Percentiles rank a stretch among this genome's conserved stretches.
These are phyloP conservation scores for Fraxinus nigra DNA, from an alignment of 305 asterid genomes.

Conservation along the genomic window DNA sequence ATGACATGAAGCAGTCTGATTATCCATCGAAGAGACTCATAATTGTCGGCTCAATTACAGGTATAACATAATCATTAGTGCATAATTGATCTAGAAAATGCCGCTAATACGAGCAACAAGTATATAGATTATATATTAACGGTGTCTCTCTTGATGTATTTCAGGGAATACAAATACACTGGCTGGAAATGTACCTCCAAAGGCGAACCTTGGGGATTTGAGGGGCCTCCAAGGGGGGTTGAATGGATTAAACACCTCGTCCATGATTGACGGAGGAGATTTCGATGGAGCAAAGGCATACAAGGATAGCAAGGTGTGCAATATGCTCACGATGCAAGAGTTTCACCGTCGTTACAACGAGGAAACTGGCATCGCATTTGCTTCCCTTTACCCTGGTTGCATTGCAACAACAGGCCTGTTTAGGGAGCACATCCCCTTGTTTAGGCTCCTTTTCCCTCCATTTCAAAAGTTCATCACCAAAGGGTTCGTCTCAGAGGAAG, in stretches of 20 bases:
- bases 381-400: conserved; percentile 95
- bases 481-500: conserved; percentile 90
- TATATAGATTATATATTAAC: neutral
- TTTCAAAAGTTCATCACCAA: conserved; percentile 91
- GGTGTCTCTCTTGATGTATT: neutral
- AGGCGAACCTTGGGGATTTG: conserved; percentile 91
- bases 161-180: conserved; percentile 88
- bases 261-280: conserved; percentile 88
- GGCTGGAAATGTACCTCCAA: conserved; percentile 97
- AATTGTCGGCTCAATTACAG: conserved; percentile 97
- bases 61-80: conserved; percentile 26
- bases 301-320: conserved; percentile 98
- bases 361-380: conserved; percentile 77
- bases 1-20: conserved; percentile 77
- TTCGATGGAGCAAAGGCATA: conserved; percentile 97
- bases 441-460: conserved; percentile 86
- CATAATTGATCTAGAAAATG: neutral
- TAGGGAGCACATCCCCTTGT: conserved; percentile 85
- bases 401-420: conserved; percentile 89
- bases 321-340: conserved; percentile 97
- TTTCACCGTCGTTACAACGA: conserved; percentile 85
- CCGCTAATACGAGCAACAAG: neutral
- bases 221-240: conserved; percentile 80
- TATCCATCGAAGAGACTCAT: conserved; percentile 82
- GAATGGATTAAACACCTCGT: conserved; percentile 58